Conservation (phyloP, 352 stramenopile genomes). For the Phytopythium sindhum region DNA sequence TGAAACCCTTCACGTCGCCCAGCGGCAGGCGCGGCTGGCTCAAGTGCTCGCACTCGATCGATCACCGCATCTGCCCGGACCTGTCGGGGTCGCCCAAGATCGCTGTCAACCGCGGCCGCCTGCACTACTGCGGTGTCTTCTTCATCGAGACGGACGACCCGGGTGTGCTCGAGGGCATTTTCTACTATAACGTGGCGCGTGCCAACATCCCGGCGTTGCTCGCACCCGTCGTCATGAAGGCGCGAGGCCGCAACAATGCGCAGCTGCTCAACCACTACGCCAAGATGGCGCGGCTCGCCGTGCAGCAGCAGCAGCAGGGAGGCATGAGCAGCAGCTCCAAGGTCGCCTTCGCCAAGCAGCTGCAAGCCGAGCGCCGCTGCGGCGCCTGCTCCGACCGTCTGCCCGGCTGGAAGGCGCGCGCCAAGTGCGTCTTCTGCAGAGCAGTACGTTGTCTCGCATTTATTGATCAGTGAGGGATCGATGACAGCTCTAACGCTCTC, state of each 20-base stretch:
- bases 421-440: conserved; percentile 55
- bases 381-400: conserved; percentile 57
- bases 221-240: conserved; percentile 48
- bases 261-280: conserved; percentile 71
- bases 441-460: conserved; percentile 37
- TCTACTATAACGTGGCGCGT: conserved; percentile 60
- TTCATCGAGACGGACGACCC: conserved; percentile 57
- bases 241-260: conserved; percentile 51
- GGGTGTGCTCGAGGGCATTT: conserved; percentile 47
- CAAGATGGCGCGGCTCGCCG: conserved; percentile 33
- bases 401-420: conserved; percentile 53
- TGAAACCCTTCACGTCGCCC: conserved; percentile 56
- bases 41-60: conserved; percentile 67
- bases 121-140: conserved; percentile 65
- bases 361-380: conserved; percentile 57
- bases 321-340: conserved; percentile 30
- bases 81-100: conserved; percentile 25
- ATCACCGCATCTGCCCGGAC: conserved; percentile 55
- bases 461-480: conserved; percentile 1
- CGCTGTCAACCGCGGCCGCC: conserved; percentile 42
- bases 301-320: not conserved
- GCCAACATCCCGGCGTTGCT: conserved; percentile 41
- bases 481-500: conserved; percentile 1
- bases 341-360: conserved; percentile 36
- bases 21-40: conserved; percentile 64